Evolutionary conservation across 257 asterid species (phyloP).

Genomic region (Linderniella brevidens): DNA sequence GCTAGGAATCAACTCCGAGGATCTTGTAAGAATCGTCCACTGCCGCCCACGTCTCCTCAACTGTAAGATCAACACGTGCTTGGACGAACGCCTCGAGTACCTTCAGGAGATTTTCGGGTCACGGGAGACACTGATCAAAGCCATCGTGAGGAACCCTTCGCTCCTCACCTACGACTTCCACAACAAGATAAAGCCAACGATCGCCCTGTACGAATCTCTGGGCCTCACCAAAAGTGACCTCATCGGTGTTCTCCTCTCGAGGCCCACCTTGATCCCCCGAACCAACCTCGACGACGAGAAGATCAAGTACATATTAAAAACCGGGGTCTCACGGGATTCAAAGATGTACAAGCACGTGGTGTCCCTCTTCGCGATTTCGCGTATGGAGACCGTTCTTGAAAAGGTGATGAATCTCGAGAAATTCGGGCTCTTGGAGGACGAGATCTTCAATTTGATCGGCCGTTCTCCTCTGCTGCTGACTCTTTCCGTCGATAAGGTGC

Average conservation of each 20-base stretch:
- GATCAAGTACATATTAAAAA: slow-evolving; percentile 37
- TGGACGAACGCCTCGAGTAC: slow-evolving; percentile 40
- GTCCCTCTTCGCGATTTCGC: slow-evolving; percentile 52
- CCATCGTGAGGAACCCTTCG: slow-evolving; percentile 62
- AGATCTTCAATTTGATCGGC: slow-evolving; percentile 36
- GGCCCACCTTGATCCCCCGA: slow-evolving; percentile 66
- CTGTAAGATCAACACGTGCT: slow-evolving; percentile 23
- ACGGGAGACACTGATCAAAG: slow-evolving; percentile 37
- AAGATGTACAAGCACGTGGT: slow-evolving; percentile 60
- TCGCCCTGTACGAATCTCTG: slow-evolving; percentile 36
- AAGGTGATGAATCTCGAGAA: slow-evolving; percentile 55
- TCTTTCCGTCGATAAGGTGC: slow-evolving; percentile 55
- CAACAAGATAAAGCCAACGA: slow-evolving; percentile 36
- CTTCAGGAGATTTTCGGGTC: slow-evolving; percentile 41
- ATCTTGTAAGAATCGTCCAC: slow-evolving; percentile 39
- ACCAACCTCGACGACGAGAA: slow-evolving; percentile 39
- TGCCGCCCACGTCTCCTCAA: slow-evolving; percentile 66
- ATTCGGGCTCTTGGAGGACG: slow-evolving; percentile 51
- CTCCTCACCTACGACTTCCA: slow-evolving; percentile 58
- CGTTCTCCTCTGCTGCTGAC: slow-evolving; percentile 53
- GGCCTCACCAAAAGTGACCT: slow-evolving; percentile 49
- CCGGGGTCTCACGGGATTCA: slow-evolving; percentile 42
- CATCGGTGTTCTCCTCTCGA: slow-evolving; percentile 36
- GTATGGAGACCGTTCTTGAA: slow-evolving; percentile 45
- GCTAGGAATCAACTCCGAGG: slow-evolving; percentile 37